Evolutionary conservation across 2,329 filamentous ascomycete genomes (phyloP).

Genomic region (Claviceps sp.): DNA sequence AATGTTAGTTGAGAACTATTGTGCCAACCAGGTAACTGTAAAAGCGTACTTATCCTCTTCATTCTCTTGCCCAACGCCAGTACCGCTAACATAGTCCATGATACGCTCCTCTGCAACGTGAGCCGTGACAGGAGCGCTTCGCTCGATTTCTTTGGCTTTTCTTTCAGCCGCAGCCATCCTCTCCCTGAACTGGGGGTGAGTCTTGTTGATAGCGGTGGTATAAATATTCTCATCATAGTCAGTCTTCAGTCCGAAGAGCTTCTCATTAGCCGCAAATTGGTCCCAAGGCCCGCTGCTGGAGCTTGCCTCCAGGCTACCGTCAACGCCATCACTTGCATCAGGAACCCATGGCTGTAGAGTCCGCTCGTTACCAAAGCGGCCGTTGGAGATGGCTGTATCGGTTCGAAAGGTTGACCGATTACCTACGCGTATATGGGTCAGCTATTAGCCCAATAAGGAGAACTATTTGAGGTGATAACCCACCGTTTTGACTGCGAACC

Average conservation of each 20-base stretch:
- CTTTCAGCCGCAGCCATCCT: slow-evolving; percentile 66
- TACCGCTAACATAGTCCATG: slow-evolving; percentile 49
- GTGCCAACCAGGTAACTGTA: neutral
- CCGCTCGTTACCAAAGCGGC: slow-evolving; percentile 55
- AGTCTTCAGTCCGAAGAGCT: slow-evolving; percentile 73
- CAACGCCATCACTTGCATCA: slow-evolving; percentile 43
- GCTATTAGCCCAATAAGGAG: neutral
- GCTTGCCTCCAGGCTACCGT: slow-evolving; percentile 57
- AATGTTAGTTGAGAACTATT: slow-evolving; percentile 8
- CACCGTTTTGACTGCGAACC: slow-evolving; percentile 24
- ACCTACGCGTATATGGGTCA: slow-evolving; percentile 31
- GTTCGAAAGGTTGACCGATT: slow-evolving; percentile 62
- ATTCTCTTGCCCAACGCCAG: slow-evolving; percentile 55
- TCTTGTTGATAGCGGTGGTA: slow-evolving; percentile 80
- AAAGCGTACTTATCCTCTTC: slow-evolving; percentile 74
- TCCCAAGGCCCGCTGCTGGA: slow-evolving; percentile 56
- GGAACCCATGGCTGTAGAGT: slow-evolving; percentile 73
- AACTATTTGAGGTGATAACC: slow-evolving; percentile 2
- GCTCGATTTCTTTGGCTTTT: slow-evolving; percentile 82
- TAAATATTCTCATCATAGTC: slow-evolving; percentile 93
- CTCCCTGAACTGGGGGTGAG: slow-evolving; percentile 67
- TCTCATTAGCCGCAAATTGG: slow-evolving; percentile 84
- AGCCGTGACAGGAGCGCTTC: slow-evolving; percentile 55
- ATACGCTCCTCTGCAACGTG: slow-evolving; percentile 87
- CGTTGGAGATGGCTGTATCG: slow-evolving; percentile 75